These are phyloP conservation scores for Pascua guehoae DNA, from an alignment of 1,284 basidiomycete genomes.

Conservation along the genomic window DNA sequence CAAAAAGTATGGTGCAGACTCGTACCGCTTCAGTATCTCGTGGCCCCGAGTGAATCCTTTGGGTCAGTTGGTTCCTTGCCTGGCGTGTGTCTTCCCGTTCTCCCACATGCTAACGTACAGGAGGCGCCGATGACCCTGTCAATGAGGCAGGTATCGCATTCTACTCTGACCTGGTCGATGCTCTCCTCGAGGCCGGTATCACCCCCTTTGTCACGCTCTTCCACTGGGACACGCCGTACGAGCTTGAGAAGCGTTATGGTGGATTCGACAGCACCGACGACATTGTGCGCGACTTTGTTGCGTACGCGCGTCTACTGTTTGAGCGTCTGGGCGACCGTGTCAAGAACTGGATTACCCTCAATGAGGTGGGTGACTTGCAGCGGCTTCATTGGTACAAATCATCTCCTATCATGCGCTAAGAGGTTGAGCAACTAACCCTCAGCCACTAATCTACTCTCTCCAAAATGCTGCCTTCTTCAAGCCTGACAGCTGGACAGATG, in stretches of 20 bases:
- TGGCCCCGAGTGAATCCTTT: slow-evolving; percentile 68
- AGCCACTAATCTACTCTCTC: slow-evolving; percentile 26
- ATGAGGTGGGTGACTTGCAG: slow-evolving; percentile 31
- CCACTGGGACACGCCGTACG: slow-evolving; percentile 67
- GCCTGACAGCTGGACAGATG: slow-evolving; percentile 6
- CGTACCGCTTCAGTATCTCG: slow-evolving; percentile 59
- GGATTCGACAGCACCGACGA: slow-evolving; percentile 54
- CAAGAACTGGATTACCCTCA: slow-evolving; percentile 60
- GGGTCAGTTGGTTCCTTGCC: slow-evolving; percentile 39
- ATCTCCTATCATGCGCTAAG: too few relatives aligned
- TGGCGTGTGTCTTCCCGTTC: too few relatives aligned
- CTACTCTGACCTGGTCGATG: slow-evolving; percentile 57
- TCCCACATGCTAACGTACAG: slow-evolving; percentile 6
- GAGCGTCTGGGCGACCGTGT: slow-evolving; percentile 67
- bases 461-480: slow-evolving; percentile 3
- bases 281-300: slow-evolving; percentile 59
- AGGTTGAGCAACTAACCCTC: too few relatives aligned
- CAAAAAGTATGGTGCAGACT: slow-evolving; percentile 57
- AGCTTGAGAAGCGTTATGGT: slow-evolving; percentile 64
- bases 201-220: slow-evolving; percentile 31
- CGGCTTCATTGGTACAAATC: too few relatives aligned
- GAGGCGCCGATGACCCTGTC: slow-evolving; percentile 61
- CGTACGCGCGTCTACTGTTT: slow-evolving; percentile 66
- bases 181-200: slow-evolving; percentile 56
- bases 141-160: slow-evolving; percentile 65